Base-by-base conservation (phyloP, 805 yeast species). In the Lipomyces spencermartinsiae region DNA sequence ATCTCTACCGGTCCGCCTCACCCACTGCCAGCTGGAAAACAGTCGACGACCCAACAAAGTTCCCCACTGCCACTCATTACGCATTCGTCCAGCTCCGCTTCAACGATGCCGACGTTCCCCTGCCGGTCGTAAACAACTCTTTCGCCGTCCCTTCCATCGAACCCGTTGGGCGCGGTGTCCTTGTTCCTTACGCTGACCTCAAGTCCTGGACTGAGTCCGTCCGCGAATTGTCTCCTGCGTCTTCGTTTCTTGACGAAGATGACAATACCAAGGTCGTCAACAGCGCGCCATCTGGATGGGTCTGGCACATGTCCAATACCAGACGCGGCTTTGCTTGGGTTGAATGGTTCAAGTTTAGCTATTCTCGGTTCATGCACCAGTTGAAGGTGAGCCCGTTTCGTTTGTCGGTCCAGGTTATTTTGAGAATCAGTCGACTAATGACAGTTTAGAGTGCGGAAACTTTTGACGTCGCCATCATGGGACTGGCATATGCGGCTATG, bases 401-500 rank as follows among this genome's bases (percentile, higher is more conserved):
- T n/a, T 59, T 25, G 29, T 3, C 3, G 29, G 57, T 58, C 54
- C 49, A 59, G 55, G 29, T 53, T 9, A 14, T 6, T 58, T 49
- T 10, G 10, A 9, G 31, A 10, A 14, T 16, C n/a, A 16, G 35
- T 19, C 46, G 39, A 10, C 16, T 34, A 7, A 19, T 55, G 37
- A 33, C 59, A 10, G 35, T 59, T 29, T 51, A 70, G 71, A 89
- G 90, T 69, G 95, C 97, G 19, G 97, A 93, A 73, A 86, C 89
- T 33, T 92, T 92, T 73, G 98, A 94, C 78, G 88, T 93, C 53
- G 87, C 87, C 14, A 83, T 93, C 67, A 89, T 95, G 61, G 83
- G 91, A 1, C 77, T 88, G 61, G 98, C 97, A 1, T 94, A 94
- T 78, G 74, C 86, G 34, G 96, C 96, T 59, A 93, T 93, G 97